Evolutionary conservation across 2,329 filamentous ascomycete species (phyloP).

Genomic region (Penicillium sp.): DNA sequence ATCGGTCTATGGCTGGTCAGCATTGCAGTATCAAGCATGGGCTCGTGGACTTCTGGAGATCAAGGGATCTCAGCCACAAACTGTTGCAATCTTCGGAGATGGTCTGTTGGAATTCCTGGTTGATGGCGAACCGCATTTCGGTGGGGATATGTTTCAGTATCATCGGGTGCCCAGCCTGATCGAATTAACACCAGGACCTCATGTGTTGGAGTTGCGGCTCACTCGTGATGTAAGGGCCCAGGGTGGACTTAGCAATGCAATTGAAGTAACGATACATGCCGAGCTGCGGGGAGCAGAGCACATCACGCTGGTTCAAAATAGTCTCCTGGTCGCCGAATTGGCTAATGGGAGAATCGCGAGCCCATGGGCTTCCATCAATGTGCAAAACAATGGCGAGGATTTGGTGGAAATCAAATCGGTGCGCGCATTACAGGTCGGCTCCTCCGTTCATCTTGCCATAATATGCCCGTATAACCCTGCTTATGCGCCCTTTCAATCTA

Average conservation of each 20-base stretch:
- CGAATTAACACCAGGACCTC: slow-evolving; percentile 53
- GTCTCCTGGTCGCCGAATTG: slow-evolving; percentile 56
- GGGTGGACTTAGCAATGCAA: slow-evolving; percentile 53
- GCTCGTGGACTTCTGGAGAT: slow-evolving; percentile 55
- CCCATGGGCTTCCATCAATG: slow-evolving; percentile 51
- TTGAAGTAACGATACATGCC: slow-evolving; percentile 48
- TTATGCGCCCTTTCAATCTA: not conserved
- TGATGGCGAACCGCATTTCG: slow-evolving; percentile 57
- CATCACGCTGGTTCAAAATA: slow-evolving; percentile 37
- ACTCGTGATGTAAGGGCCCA: slow-evolving; percentile 61
- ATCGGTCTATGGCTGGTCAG: slow-evolving; percentile 62
- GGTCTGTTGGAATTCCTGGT: slow-evolving; percentile 58
- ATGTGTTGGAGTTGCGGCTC: slow-evolving; percentile 57
- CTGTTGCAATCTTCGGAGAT: slow-evolving; percentile 52
- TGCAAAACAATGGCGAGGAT: slow-evolving; percentile 51
- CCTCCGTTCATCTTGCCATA: not conserved
- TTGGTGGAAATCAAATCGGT: slow-evolving; percentile 28
- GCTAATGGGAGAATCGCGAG: slow-evolving; percentile 53
- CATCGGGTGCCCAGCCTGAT: slow-evolving; percentile 55
- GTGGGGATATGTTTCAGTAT: slow-evolving; percentile 61
- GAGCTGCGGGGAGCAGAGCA: slow-evolving; percentile 30
- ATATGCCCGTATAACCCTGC: slow-evolving; percentile 1
- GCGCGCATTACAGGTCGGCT: slow-evolving; percentile 22
- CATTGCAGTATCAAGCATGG: slow-evolving; percentile 63
- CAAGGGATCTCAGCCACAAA: slow-evolving; percentile 33